Evolutionary conservation across 345 rosid genomes (phyloP).

Genomic region (Citrus hindsii): DNA sequence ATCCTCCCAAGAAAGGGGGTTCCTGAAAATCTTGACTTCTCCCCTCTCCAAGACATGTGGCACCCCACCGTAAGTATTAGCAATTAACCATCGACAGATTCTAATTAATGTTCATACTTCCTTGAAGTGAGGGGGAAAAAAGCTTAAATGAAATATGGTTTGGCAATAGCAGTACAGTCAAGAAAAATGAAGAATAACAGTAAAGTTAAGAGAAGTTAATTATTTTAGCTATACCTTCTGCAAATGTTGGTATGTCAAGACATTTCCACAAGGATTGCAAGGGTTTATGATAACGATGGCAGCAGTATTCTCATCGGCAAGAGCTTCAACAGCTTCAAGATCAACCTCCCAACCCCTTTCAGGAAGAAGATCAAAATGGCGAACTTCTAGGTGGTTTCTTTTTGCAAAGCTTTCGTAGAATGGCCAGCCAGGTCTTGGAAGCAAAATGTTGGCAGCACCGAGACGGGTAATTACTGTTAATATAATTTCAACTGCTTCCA

Average conservation of each 20-base stretch:
- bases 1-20: no score
- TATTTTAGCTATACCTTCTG: slow-evolving; percentile 27
- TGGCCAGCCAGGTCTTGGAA: slow-evolving; percentile 65
- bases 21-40: no score
- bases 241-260: slow-evolving; percentile 54
- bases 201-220: no score
- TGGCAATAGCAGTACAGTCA: no score
- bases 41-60: no score
- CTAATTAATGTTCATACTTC: no score
- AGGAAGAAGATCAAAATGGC: slow-evolving; percentile 60
- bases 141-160: no score
- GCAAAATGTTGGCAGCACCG: slow-evolving; percentile 51
- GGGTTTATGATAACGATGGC: slow-evolving; percentile 65
- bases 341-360: slow-evolving; percentile 71
- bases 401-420: slow-evolving; percentile 42
- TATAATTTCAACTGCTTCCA: slow-evolving; percentile 49
- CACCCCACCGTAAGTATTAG: no score
- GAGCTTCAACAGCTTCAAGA: slow-evolving; percentile 49
- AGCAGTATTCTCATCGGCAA: slow-evolving; percentile 57
- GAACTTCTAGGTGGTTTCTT: slow-evolving; percentile 39
- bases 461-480: slow-evolving; percentile 44
- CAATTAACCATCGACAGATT: no score
- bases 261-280: slow-evolving; percentile 63
- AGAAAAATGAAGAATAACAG: no score
- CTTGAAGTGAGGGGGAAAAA: no score